Evolutionary conservation across 495 filamentous ascomycete species (phyloP).

Genomic region (Beverwykella pulmonaria): DNA sequence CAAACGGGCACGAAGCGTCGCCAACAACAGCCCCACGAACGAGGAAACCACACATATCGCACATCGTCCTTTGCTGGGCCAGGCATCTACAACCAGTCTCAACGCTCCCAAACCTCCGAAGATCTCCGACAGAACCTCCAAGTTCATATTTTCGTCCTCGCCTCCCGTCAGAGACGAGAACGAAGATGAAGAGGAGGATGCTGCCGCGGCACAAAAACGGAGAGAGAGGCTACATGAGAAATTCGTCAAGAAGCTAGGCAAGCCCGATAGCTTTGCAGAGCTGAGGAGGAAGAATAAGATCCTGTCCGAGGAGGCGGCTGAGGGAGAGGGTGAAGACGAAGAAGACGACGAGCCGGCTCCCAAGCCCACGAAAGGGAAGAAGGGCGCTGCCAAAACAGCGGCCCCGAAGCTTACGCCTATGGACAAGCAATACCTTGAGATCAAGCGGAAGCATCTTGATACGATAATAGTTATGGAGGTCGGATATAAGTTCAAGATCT

Average conservation of each 20-base stretch:
- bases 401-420: conserved; percentile 81
- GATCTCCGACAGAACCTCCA: conserved; percentile 49
- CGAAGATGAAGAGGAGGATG: conserved; percentile 54
- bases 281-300: conserved; percentile 62
- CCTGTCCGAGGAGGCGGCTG: conserved; percentile 55
- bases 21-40: conserved; percentile 23
- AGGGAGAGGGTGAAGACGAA: conserved; percentile 41
- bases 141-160: conserved; percentile 55
- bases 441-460: conserved; percentile 89
- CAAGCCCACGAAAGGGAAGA: conserved; percentile 60
- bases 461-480: conserved; percentile 89
- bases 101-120: conserved; percentile 35
- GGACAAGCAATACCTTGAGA: conserved; percentile 90
- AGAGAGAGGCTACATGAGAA: conserved; percentile 78
- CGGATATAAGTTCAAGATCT: conserved; percentile 97
- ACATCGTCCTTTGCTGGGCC: conserved; percentile 16
- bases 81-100: conserved; percentile 29
- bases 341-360: conserved; percentile 55
- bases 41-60: not conserved
- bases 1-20: conserved; percentile 41
- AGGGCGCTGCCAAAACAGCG: conserved; percentile 62
- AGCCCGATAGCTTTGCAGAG: conserved; percentile 74
- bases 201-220: conserved; percentile 43
- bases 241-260: conserved; percentile 88
- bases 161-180: conserved; percentile 44